Evolutionary conservation across 441 rosid genomes (phyloP), one percentile per base, ranked within the genome.

Genomic region (Pelargonium citronellum): DNA sequence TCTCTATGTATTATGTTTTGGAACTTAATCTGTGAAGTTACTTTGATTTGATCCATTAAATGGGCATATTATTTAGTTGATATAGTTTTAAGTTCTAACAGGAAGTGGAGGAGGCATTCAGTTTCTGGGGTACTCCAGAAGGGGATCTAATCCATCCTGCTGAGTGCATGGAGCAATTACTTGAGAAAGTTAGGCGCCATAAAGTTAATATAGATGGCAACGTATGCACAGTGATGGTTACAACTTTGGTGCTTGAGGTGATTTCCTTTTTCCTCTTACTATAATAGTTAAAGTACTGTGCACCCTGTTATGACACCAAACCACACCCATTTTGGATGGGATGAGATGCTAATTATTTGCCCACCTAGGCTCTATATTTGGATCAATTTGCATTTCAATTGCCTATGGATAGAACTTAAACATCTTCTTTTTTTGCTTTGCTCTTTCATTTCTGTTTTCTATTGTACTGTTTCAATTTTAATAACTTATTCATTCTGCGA

Each of bases 221-320:
- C 73, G 98, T 91, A 41, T 91, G 96, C 86, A 92, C 96, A 9
- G 98, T 90, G 75, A 79, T 95, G 94, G 99, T 95, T 51, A 92
- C 99, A 75, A 92, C 96, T 69, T 82, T 95, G 84, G 98, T 95
- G 77, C 99, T 95, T 12, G 99, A 95, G 99, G 99, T 95, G 87
- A 58, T 79, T 67, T 68, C 41, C 43, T 17, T 73, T 60, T 62
- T 69, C 34, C 10, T 17, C 19, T 53, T 53, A 6, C 60, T 53
- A 16, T 51, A n/a, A 51, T 4, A 17, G 58, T 51, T 51, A 13
- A 51, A 24, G 1, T 34, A 34, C 39, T 34, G 39, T 5, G 7
- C 39, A 34, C 39, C 6, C 6, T 34, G 39, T 34, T 34, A 4
- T 34, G 39, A 24, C 30, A 24, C 30, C 30, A 24, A 24, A 24